These are phyloP conservation scores for Venturia carpophila DNA, from an alignment of 2,329 filamentous ascomycete species.

Conservation along the genomic window DNA sequence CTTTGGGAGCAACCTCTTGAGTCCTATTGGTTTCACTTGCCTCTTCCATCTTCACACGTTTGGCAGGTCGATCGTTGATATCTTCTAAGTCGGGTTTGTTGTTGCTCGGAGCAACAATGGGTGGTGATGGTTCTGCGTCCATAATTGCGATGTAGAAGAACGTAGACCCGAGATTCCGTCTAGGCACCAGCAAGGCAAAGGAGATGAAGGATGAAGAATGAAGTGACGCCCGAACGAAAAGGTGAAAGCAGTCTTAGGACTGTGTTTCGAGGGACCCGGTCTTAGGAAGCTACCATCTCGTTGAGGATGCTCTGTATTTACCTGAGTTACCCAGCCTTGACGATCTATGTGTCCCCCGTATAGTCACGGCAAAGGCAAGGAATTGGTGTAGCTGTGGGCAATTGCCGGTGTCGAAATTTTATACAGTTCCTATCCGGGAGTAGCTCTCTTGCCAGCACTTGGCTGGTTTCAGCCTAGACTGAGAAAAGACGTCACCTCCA, in stretches of 20 bases:
- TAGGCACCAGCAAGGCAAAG: not conserved
- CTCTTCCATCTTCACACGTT: constrained; percentile 33
- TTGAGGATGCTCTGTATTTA: not conserved
- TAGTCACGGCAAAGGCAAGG: not conserved
- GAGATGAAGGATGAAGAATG: not conserved
- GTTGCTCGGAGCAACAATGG: not conserved
- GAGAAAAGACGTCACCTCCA: not conserved
- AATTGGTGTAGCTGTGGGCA: not conserved
- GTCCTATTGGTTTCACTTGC: constrained; percentile 20
- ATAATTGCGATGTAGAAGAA: not conserved
- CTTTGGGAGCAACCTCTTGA: constrained; percentile 21
- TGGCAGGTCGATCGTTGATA: constrained; percentile 20
- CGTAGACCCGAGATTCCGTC: not conserved
- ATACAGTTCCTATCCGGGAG: not conserved
- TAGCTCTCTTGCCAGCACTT: not conserved
- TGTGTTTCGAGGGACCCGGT: not conserved
- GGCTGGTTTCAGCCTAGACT: not conserved
- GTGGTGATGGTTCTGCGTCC: not conserved
- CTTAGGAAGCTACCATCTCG: not conserved
- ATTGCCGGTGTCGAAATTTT: not conserved
- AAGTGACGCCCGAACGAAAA: not conserved
- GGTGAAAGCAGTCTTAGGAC: not conserved
- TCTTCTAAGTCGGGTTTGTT: not conserved
- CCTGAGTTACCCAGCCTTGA: not conserved
- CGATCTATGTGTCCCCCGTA: not conserved